Percentiles rank a stretch among this genome's conserved stretches.
phyloP scores from a whole-genome alignment of 495 filamentous ascomycete species.

The Aspergillus sclerotiicarbonarius region DNA sequence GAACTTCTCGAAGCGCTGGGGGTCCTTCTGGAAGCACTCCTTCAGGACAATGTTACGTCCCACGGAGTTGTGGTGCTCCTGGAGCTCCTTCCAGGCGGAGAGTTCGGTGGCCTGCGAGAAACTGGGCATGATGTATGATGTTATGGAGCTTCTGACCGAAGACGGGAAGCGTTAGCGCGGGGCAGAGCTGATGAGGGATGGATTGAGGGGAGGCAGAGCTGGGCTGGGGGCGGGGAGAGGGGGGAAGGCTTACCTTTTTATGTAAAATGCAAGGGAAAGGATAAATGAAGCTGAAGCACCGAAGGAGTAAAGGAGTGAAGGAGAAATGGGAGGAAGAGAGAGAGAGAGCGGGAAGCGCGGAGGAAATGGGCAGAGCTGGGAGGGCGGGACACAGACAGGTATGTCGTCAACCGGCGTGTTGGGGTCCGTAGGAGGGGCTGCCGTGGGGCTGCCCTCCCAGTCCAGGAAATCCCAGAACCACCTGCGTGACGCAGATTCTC shows the following conservation, averaged over 20 bases:
- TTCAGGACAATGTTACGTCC: constrained; percentile 89
- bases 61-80: constrained; percentile 78
- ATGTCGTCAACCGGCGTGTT: constrained; percentile 43
- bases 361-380: constrained; percentile 14
- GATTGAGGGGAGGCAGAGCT: constrained; percentile 3
- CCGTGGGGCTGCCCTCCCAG: constrained; percentile 32
- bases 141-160: constrained; percentile 11
- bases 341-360: constrained; percentile 9
- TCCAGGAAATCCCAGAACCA: neutral
- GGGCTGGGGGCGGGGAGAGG: constrained; percentile 7
- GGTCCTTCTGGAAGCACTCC: constrained; percentile 86
- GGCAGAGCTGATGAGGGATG: constrained; percentile 18
- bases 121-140: constrained; percentile 45
- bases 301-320: constrained; percentile 1
- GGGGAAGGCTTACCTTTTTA: constrained; percentile 4
- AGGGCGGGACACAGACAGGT: constrained; percentile 5
- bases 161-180: constrained; percentile 34
- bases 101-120: constrained; percentile 80
- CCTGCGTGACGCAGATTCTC: neutral
- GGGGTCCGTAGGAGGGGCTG: constrained; percentile 38
- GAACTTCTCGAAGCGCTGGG: constrained; percentile 86
- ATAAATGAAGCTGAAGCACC: constrained; percentile 8
- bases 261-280: constrained; percentile 3
- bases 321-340: constrained; percentile 11
- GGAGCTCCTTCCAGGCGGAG: constrained; percentile 80